Base-by-base conservation (phyloP, 164 flowering plant genomes). In the Magnolia officinalis region DNA sequence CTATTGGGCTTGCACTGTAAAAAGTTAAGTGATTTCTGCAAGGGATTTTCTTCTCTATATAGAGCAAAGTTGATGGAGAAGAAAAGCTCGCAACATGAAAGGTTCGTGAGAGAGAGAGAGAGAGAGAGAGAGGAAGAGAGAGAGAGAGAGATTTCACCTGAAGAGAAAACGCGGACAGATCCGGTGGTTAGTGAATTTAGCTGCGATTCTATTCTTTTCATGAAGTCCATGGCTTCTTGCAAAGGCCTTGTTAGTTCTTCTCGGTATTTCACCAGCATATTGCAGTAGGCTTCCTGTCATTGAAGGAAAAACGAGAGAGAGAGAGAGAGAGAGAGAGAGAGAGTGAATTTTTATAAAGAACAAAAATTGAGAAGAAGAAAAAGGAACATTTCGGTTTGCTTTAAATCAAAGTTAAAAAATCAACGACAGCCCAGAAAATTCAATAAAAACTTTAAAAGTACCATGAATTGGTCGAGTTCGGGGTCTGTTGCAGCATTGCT, bases 381-480 rank as follows among this genome's bases (percentile, higher is more conserved):
- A 50, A 0, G 45, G n/a, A 37, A 37, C 45, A 37, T 37, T 37
- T 16, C 18, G 61, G 19, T 16, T 11, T 55, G 61, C 61, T 11
- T 55, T 55, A 37, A 37, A 37, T 55, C 61, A 55, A 55, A 55
- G 61, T 2, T 16, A 55, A 11, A 55, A 55, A 55, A 16, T 11
- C 13, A 55, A 55, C 13, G 61, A 16, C 4, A 55, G 13, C 6
- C 45, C 45, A 37, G 18, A 16, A 29, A 29, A 21, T 14, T 65
- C n/a, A 64, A 13, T 8, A 9, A 64, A n/a, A 64, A 64, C 67
- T n/a, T 23, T 72, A 19, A 1, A 72, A 51, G 72, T 75, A 95
- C 98, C 99, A 95, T 95, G 84, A 95, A 95, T 65, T 93, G 98
- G 83, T 95, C 99, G 0, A 95, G 92, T 80, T 95, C 99, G 14